phyloP scores from a whole-genome alignment of 805 yeast species.

The Metschnikowia shivogae region DNA sequence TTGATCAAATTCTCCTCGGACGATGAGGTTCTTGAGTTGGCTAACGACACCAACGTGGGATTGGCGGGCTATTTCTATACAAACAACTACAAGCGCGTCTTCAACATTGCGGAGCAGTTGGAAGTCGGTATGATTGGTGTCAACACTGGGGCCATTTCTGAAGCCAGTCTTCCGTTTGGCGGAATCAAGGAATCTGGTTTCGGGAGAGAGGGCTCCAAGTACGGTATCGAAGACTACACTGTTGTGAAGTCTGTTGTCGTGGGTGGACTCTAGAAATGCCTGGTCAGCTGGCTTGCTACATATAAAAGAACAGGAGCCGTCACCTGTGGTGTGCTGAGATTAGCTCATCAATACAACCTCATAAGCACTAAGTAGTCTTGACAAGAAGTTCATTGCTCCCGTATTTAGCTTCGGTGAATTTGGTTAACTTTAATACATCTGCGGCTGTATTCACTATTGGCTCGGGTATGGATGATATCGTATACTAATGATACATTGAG shows the following conservation, averaged over 20 bases:
- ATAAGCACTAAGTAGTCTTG: too few species aligned
- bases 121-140: constrained; percentile 81
- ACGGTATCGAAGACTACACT: constrained; percentile 71
- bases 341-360: too few species aligned
- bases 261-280: constrained; percentile 7
- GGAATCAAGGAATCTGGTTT: constrained; percentile 77
- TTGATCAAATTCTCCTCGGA: constrained; percentile 60
- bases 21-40: constrained; percentile 57
- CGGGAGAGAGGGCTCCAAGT: constrained; percentile 76
- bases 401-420: too few species aligned
- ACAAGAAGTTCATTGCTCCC: too few species aligned
- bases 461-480: too few species aligned
- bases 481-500: too few species aligned
- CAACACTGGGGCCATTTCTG: constrained; percentile 71
- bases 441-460: too few species aligned
- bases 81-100: constrained; percentile 47
- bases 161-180: constrained; percentile 67
- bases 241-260: constrained; percentile 58
- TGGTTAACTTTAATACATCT: too few species aligned
- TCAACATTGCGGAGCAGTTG: constrained; percentile 61
- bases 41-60: constrained; percentile 69
- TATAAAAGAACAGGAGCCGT: too few species aligned
- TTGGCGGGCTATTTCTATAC: constrained; percentile 76
- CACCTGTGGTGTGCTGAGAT: too few species aligned
- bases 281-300: too few species aligned